Conservation (phyloP, 805 yeast genomes). For the Candida ortonii region DNA sequence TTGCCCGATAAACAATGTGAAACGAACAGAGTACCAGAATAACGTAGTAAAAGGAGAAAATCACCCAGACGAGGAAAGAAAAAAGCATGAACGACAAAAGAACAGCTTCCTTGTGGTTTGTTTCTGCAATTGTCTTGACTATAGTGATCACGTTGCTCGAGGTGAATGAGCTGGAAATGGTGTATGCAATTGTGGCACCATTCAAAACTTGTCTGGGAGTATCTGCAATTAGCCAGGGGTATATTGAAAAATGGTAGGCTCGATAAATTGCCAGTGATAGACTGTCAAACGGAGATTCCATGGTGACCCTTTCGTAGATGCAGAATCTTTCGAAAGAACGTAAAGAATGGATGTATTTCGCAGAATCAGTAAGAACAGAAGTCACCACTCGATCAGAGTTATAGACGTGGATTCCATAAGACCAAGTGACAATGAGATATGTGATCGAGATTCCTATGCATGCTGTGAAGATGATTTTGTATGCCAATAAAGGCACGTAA, state of each 20-base stretch:
- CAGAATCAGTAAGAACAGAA: slow-evolving; percentile 64
- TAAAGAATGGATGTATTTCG: slow-evolving; percentile 56
- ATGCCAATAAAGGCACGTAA: slow-evolving; percentile 31
- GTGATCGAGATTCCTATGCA: slow-evolving; percentile 73
- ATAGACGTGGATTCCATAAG: slow-evolving; percentile 56
- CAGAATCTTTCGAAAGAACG: slow-evolving; percentile 66
- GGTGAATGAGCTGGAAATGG: slow-evolving; percentile 43
- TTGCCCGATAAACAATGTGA: slow-evolving; percentile 17
- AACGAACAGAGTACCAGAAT: slow-evolving; percentile 21
- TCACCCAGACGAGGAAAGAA: slow-evolving; percentile 70
- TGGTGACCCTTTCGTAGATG: slow-evolving; percentile 64
- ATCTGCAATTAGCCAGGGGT: slow-evolving; percentile 67
- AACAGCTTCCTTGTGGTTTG: slow-evolving; percentile 65
- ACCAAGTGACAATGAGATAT: slow-evolving; percentile 52
- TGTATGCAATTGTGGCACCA: slow-evolving; percentile 63
- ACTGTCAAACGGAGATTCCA: slow-evolving; percentile 65
- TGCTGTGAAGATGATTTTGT: slow-evolving; percentile 40
- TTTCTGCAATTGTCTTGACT: slow-evolving; percentile 54
- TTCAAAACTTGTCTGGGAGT: slow-evolving; percentile 86
- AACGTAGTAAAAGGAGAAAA: slow-evolving; percentile 43
- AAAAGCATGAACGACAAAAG: slow-evolving; percentile 72
- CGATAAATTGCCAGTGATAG: slow-evolving; percentile 62
- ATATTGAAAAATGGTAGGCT: slow-evolving; percentile 59
- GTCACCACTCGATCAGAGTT: slow-evolving; percentile 63
- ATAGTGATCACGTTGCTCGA: slow-evolving; percentile 40